These are phyloP conservation scores for Helicocarpus griseus DNA, from an alignment of 2,329 filamentous ascomycete species.

Conservation along the genomic window DNA sequence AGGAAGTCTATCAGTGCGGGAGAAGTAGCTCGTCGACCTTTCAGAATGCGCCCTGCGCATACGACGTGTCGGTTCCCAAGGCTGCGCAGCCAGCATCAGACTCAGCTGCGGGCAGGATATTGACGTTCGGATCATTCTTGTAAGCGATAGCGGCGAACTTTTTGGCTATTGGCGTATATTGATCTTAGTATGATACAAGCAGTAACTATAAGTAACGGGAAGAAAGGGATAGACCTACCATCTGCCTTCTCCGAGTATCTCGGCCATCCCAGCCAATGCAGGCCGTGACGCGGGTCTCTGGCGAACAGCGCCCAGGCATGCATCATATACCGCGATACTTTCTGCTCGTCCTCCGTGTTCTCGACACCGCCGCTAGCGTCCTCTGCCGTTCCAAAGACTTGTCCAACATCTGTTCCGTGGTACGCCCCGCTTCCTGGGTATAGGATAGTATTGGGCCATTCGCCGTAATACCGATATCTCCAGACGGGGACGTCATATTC, in stretches of 20 bases:
- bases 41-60: slow-evolving; percentile 19
- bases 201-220: neutral
- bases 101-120: slow-evolving; percentile 11
- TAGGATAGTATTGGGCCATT: slow-evolving; percentile 18
- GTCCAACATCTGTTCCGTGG: slow-evolving; percentile 18
- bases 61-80: slow-evolving; percentile 13
- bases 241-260: neutral
- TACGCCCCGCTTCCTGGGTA: slow-evolving; percentile 15
- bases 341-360: slow-evolving; percentile 52
- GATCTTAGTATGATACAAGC: neutral
- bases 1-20: no score
- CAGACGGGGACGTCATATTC: slow-evolving; percentile 16
- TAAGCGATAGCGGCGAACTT: slow-evolving; percentile 19
- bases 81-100: slow-evolving; percentile 16
- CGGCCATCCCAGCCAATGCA: slow-evolving; percentile 14
- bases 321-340: slow-evolving; percentile 19
- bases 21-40: no score
- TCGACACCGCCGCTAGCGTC: slow-evolving; percentile 33
- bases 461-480: slow-evolving; percentile 20
- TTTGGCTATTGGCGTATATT: no score
- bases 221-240: neutral
- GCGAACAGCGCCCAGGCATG: slow-evolving; percentile 26
- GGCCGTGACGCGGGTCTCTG: slow-evolving; percentile 20
- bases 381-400: slow-evolving; percentile 22
- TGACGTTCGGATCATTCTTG: slow-evolving; percentile 11